Conservation (phyloP, 2,329 filamentous ascomycete genomes). For the Alternaria ethzedia region DNA sequence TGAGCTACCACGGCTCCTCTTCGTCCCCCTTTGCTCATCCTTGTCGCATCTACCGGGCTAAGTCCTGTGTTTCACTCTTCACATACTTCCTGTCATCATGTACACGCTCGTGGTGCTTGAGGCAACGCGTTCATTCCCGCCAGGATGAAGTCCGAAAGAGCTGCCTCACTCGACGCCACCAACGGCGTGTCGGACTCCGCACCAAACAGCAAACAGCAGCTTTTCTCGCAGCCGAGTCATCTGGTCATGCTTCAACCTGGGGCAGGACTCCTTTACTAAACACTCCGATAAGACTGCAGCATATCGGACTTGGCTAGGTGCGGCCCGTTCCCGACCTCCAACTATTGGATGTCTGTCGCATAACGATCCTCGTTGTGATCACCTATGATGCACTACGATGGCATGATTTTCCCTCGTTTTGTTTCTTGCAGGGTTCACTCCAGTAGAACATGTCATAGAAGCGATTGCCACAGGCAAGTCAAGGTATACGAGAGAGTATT, state of each 20-base stretch:
- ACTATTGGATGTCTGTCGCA: slow-evolving; percentile 2
- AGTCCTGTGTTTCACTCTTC: background rate
- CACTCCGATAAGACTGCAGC: background rate
- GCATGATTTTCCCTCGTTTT: background rate
- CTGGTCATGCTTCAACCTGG: background rate
- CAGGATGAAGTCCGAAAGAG: background rate
- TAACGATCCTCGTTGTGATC: background rate
- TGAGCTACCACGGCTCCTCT: background rate
- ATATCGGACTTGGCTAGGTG: slow-evolving; percentile 20
- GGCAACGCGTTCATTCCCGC: background rate
- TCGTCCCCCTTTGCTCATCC: background rate
- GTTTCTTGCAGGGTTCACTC: background rate
- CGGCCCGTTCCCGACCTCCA: slow-evolving; percentile 5
- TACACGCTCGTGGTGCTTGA: background rate
- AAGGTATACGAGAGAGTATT: background rate
- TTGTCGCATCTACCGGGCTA: background rate
- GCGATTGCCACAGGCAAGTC: background rate
- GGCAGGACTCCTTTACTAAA: background rate
- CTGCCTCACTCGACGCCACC: background rate
- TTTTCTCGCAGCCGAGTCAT: background rate
- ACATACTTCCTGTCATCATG: background rate
- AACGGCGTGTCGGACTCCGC: background rate
- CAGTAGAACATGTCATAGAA: background rate
- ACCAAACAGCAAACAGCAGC: background rate
- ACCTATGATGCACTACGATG: background rate